Evolutionary conservation across 1,284 basidiomycete species (phyloP).

Genomic region (Ustilago esculenta): DNA sequence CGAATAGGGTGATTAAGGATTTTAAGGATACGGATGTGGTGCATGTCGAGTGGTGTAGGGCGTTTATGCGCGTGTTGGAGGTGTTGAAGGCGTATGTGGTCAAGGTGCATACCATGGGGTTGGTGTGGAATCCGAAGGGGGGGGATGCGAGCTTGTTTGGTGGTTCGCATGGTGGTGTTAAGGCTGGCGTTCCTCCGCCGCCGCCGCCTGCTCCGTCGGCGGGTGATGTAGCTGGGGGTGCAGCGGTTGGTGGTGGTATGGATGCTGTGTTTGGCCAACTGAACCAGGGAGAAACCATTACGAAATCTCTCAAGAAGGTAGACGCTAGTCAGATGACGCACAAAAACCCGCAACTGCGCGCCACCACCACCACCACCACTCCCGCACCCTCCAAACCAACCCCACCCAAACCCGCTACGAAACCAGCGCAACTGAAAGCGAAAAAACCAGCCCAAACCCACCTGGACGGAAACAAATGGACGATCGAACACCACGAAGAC

Average conservation of each 20-base stretch:
- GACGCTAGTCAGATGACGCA: slow-evolving; percentile 97
- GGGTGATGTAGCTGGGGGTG: slow-evolving; percentile 56
- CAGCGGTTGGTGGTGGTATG: slow-evolving; percentile 72
- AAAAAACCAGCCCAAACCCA: slow-evolving; percentile 94
- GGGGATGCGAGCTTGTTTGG: slow-evolving; percentile 39
- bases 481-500: slow-evolving; percentile 91
- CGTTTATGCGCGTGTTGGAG: slow-evolving; percentile 79
- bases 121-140: slow-evolving; percentile 82
- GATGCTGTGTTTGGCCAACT: slow-evolving; percentile 91
- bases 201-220: slow-evolving; percentile 69
- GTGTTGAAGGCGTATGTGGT: slow-evolving; percentile 83
- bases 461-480: slow-evolving; percentile 93
- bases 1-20: slow-evolving; percentile 89
- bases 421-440: slow-evolving; percentile 51
- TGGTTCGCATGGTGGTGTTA: slow-evolving; percentile 69
- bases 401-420: slow-evolving; percentile 52
- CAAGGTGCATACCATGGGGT: slow-evolving; percentile 86
- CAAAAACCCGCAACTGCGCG: slow-evolving; percentile 88
- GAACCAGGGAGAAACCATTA: slow-evolving; percentile 89
- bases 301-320: slow-evolving; percentile 89
- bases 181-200: slow-evolving; percentile 71
- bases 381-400: slow-evolving; percentile 33
- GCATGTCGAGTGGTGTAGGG: slow-evolving; percentile 87
- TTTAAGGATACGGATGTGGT: slow-evolving; percentile 85
- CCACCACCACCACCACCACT: slow-evolving; percentile 60